Conservation (phyloP, 1,284 basidiomycete genomes). For the Heliocybe sulcata region DNA sequence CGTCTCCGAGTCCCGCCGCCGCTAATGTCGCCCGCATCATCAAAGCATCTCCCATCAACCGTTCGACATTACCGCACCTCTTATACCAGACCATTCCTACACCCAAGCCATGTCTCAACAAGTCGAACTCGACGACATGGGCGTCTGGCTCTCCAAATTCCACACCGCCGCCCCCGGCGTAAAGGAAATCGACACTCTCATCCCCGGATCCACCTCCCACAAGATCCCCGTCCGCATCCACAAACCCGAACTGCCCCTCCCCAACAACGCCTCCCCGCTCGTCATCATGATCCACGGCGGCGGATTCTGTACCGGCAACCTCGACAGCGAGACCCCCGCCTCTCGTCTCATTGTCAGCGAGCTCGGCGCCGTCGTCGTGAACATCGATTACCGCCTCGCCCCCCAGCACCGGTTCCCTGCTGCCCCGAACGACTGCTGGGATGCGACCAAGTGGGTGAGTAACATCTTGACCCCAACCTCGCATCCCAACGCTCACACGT, state of each 20-base stretch:
- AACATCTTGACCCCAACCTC: background rate
- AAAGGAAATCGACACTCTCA: background rate
- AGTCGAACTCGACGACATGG: background rate
- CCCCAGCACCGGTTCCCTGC: conserved; percentile 8
- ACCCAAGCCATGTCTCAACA: no score
- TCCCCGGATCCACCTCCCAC: background rate
- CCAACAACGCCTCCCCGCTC: background rate
- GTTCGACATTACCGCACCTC: no score
- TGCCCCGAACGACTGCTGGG: conserved; percentile 5
- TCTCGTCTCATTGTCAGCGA: background rate
- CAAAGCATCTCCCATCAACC: no score
- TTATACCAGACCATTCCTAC: no score
- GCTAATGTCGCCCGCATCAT: no score
- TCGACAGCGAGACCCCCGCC: background rate
- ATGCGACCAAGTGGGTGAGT: conserved; percentile 9
- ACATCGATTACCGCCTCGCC: conserved; percentile 3
- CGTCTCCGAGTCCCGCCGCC: no score
- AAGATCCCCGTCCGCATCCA: background rate
- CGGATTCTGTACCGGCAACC: background rate
- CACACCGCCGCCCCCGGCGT: background rate
- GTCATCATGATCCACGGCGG: background rate
- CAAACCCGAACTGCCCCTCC: background rate
- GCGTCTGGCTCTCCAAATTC: background rate
- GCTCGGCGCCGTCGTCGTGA: background rate
- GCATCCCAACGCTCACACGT: background rate